These are phyloP conservation scores for Claviceps digitariae DNA, from an alignment of 2,329 filamentous ascomycete genomes.

Conservation along the genomic window DNA sequence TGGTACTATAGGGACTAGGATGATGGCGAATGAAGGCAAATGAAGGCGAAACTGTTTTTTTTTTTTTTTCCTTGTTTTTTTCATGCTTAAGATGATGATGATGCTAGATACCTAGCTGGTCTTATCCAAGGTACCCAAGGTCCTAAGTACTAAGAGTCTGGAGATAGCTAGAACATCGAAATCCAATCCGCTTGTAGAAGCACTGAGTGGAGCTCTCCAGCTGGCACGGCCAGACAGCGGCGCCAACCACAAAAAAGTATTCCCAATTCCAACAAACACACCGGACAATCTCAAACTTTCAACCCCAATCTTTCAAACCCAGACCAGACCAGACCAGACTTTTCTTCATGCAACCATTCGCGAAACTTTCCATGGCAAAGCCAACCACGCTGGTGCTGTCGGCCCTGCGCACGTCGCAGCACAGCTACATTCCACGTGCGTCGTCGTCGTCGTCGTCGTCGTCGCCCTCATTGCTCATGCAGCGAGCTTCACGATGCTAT, in stretches of 20 bases:
- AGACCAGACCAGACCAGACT: not conserved
- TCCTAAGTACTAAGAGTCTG: too few species aligned
- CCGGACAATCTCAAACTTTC: not conserved
- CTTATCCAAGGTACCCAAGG: too few species aligned
- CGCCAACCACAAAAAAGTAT: not conserved
- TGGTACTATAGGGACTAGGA: too few species aligned
- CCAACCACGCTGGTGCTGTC: slow-evolving; percentile 11
- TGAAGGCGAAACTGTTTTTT: too few species aligned
- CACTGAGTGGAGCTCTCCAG: not conserved
- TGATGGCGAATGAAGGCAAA: too few species aligned
- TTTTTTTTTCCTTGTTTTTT: too few species aligned
- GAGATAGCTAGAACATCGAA: too few species aligned
- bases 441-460: too few species aligned
- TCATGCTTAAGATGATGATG: too few species aligned
- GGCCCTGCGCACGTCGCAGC: slow-evolving; percentile 11
- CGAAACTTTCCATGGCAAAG: slow-evolving; percentile 11
- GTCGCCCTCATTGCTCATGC: slow-evolving; percentile 4
- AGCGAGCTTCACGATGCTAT: slow-evolving; percentile 15
- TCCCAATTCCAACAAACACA: not conserved
- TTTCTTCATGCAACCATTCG: not conserved
- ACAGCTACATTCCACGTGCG: not conserved
- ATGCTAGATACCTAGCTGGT: too few species aligned
- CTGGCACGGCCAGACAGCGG: too few species aligned
- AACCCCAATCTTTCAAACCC: too few species aligned
- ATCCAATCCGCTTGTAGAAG: not conserved